Percentiles rank a stretch among this genome's conserved stretches.
Evolutionary conservation across 306 rosid genomes (phyloP).

Genomic region (Medicago ruthenica): DNA sequence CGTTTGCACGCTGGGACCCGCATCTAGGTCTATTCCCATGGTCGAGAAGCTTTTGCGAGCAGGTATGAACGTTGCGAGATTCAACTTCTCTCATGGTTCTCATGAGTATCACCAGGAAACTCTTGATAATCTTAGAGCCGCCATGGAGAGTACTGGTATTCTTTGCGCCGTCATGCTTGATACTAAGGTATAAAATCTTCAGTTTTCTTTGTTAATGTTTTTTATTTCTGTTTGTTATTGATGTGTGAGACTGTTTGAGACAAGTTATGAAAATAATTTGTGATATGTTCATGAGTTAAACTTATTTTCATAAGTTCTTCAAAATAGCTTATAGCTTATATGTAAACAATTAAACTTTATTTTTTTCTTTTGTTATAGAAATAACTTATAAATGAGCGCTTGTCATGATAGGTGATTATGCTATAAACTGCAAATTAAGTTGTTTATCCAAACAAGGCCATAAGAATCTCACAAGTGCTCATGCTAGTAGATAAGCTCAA

Average conservation of each 20-base stretch:
- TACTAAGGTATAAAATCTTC: constrained; percentile 64
- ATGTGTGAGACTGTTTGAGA: neutral
- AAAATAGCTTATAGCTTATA: too few species aligned
- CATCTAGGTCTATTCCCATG: constrained; percentile 89
- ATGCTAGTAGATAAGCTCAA: neutral
- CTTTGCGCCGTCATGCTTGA: constrained; percentile 99
- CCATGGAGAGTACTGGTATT: constrained; percentile 89
- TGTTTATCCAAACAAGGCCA: too few species aligned
- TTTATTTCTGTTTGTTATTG: neutral
- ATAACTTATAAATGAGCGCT: too few species aligned
- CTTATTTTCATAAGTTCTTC: too few species aligned
- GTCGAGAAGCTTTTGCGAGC: constrained; percentile 89
- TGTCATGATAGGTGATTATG: too few species aligned
- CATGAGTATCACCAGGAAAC: constrained; percentile 96
- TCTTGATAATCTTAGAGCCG: constrained; percentile 75
- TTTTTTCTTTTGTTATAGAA: too few species aligned
- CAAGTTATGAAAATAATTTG: too few species aligned
- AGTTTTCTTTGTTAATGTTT: neutral
- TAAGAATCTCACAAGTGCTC: neutral
- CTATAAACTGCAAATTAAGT: too few species aligned
- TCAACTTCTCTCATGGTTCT: constrained; percentile 97
- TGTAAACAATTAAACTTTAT: too few species aligned
- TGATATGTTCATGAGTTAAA: too few species aligned
- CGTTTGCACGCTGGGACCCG: constrained; percentile 96
- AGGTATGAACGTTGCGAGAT: constrained; percentile 98